Percentiles rank a stretch among this genome's conserved stretches.
These are phyloP conservation scores for Hanseniaspora hatyaiensis DNA, from an alignment of 805 yeast genomes.

Conservation along the genomic window DNA sequence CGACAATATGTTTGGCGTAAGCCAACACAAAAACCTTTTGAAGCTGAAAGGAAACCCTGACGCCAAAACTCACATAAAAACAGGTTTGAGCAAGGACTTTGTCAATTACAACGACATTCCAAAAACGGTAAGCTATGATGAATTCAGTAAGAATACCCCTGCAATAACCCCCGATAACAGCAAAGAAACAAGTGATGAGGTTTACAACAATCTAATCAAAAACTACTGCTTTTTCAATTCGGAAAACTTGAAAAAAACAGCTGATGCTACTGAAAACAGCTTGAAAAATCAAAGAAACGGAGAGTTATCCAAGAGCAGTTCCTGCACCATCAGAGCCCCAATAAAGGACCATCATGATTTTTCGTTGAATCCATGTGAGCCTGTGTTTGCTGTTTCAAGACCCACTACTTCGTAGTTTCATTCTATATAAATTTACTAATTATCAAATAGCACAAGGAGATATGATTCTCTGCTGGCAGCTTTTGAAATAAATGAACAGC, in stretches of 20 bases:
- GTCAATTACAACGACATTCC: conserved; percentile 3
- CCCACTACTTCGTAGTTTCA: no score
- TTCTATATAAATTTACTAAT: no score
- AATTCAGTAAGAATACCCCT: neutral
- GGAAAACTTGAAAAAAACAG: neutral
- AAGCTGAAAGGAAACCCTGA: neutral
- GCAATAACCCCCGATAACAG: neutral
- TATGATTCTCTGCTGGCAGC: no score
- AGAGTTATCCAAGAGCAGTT: neutral
- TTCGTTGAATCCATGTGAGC: neutral
- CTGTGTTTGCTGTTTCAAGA: no score
- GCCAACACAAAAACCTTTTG: neutral
- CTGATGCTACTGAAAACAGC: neutral
- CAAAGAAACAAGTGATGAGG: neutral
- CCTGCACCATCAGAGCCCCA: conserved; percentile 3
- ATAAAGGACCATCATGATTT: neutral
- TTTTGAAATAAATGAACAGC: no score
- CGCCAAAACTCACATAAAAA: no score
- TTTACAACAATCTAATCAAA: neutral
- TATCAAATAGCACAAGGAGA: no score
- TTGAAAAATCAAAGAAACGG: neutral
- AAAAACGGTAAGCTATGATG: neutral
- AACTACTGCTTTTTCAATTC: conserved; percentile 5
- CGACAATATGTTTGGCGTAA: neutral
- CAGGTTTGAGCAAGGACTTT: neutral